Evolutionary conservation across 768 basidiomycete species (phyloP), one percentile per base, ranked within the genome.

Genomic region (Mycena alexandri): DNA sequence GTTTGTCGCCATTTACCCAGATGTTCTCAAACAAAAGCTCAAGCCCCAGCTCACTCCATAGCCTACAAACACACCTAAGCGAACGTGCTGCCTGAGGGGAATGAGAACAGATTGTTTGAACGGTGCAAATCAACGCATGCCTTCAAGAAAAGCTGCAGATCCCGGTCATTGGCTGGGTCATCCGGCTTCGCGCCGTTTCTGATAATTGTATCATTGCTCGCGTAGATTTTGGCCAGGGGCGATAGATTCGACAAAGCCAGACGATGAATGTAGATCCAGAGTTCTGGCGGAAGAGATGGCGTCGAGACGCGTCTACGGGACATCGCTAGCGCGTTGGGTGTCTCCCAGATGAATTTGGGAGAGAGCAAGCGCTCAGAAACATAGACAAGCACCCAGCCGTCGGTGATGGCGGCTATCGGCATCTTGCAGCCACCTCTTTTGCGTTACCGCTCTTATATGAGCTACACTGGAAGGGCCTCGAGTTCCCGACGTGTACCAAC

Each of bases 11-110:
- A 25, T 63, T 46, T 4, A 70, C 50, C n/a, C 38, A 42, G 6
- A 70, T 25, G 44, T 67, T 58, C 14, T 58, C 42, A 51, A 63
- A 67, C 29, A 70, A 61, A 2, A 70, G 36, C 29, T 43, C 64
- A 19, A 14, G 29, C n/a, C 61, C 61, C 1, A 70, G 61, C 16
- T 14, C 19, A 21, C 53, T 58, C 69, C 69, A 70, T 12, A 55
- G 34, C 21, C 56, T 24, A 43, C 34, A 66, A 24, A 70, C 69
- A 33, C 41, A 54, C 41, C 14, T 14, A 11, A 64, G 51, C 3
- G 58, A 54, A 13, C 44, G 38, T 14, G 54, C 63, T 13, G 50
- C 57, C 67, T 69, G 34, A 8, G 9, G 5, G 38, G 34, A 41
- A 9, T 34, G 19, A 43, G 46, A 24, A 17, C 36, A 42, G 21